Evolutionary conservation across 2,329 filamentous ascomycete genomes (phyloP).

Genomic region (Podosphaera leucotricha): DNA sequence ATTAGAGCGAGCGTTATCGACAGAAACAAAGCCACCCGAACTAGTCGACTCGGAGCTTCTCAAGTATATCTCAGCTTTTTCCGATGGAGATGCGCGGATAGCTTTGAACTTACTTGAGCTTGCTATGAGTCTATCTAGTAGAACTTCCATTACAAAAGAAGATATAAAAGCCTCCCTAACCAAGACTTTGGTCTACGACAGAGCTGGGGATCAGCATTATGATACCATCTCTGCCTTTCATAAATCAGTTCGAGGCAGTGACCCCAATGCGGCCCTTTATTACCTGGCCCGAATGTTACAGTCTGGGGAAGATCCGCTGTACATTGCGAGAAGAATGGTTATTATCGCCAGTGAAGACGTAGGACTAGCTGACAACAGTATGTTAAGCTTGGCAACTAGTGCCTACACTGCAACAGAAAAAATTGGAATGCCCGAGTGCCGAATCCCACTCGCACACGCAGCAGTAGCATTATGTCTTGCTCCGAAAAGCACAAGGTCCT

Average conservation of each 20-base stretch:
- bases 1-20: conserved; percentile 45
- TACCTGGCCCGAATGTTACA: conserved; percentile 92
- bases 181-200: conserved; percentile 83
- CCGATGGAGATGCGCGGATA: conserved; percentile 81
- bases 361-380: conserved; percentile 64
- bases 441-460: conserved; percentile 77
- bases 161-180: conserved; percentile 65
- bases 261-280: conserved; percentile 74
- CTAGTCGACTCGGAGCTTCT: conserved; percentile 60
- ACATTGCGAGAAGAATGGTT: conserved; percentile 77
- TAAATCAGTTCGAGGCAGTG: conserved; percentile 74
- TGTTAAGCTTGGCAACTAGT: conserved; percentile 65
- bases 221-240: conserved; percentile 94
- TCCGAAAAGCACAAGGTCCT: conserved; percentile 69
- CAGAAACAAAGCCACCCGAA: conserved; percentile 28
- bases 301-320: conserved; percentile 80
- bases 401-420: conserved; percentile 76
- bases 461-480: conserved; percentile 59
- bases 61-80: conserved; percentile 59
- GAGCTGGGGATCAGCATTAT: conserved; percentile 89
- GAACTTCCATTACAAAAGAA: conserved; percentile 42
- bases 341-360: conserved; percentile 91
- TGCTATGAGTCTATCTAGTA: conserved; percentile 51
- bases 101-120: conserved; percentile 83
- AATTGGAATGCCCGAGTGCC: conserved; percentile 83